Conservation (phyloP, 2,329 filamentous ascomycete species). For the Trichoderma sp. region DNA sequence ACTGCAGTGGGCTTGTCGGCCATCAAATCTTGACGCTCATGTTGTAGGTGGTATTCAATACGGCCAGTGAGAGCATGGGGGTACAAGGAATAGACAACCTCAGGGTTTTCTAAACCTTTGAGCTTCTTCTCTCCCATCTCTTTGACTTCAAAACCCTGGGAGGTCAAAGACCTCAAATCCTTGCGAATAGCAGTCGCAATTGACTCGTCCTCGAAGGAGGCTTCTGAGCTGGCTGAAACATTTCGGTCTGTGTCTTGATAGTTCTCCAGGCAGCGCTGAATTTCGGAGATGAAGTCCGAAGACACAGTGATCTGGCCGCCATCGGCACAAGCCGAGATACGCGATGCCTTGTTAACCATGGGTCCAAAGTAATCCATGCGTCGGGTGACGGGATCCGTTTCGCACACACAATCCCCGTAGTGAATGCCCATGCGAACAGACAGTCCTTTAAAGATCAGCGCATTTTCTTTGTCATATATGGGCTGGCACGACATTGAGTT, state of each 20-base stretch:
- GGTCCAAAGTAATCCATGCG: constrained; percentile 99
- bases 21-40: constrained; percentile 44
- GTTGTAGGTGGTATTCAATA: constrained; percentile 63
- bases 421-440: constrained; percentile 98
- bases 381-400: constrained; percentile 91
- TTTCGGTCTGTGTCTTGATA: constrained; percentile 81
- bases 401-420: constrained; percentile 90
- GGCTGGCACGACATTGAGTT: constrained; percentile 82
- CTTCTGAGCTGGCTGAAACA: constrained; percentile 66
- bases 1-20: constrained; percentile 60
- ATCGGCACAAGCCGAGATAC: constrained; percentile 91
- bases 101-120: constrained; percentile 95
- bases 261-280: constrained; percentile 83
- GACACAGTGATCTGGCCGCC: constrained; percentile 97
- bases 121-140: constrained; percentile 93
- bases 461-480: constrained; percentile 77
- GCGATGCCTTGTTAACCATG: constrained; percentile 96
- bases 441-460: constrained; percentile 86
- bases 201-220: constrained; percentile 67
- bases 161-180: constrained; percentile 81
- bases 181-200: constrained; percentile 76
- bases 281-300: constrained; percentile 94
- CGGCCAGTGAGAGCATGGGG: constrained; percentile 83
- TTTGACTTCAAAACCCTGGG: constrained; percentile 94
- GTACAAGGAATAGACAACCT: constrained; percentile 93